Conservation (phyloP, 2,329 filamentous ascomycete species). For the Coccinonectria pachysandricola region DNA sequence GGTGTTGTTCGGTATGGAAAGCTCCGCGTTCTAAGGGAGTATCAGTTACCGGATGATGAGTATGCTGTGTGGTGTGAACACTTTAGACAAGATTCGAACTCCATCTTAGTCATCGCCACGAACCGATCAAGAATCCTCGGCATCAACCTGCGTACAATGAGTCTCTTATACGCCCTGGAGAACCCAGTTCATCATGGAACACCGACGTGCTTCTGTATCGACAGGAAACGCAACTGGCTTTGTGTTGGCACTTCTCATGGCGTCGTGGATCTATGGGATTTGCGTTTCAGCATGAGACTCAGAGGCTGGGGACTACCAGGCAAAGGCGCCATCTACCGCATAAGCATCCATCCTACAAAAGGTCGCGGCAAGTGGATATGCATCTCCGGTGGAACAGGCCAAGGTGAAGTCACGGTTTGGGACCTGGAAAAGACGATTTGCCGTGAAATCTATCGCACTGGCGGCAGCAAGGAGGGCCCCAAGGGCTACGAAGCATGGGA, state of each 20-base stretch:
- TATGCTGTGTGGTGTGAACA: conserved; percentile 87
- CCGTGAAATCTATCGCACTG: conserved; percentile 74
- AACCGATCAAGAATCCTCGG: conserved; percentile 75
- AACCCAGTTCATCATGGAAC: conserved; percentile 89
- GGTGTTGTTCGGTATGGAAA: conserved; percentile 65
- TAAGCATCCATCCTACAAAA: conserved; percentile 68
- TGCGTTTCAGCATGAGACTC: conserved; percentile 83
- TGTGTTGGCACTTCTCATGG: conserved; percentile 87
- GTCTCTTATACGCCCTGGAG: conserved; percentile 64
- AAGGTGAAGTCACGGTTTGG: conserved; percentile 90
- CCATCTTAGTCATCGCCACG: conserved; percentile 78
- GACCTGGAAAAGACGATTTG: conserved; percentile 86
- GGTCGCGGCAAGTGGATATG: conserved; percentile 78
- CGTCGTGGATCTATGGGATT: conserved; percentile 87
- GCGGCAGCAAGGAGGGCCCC: conserved; percentile 47
- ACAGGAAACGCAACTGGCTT: conserved; percentile 80
- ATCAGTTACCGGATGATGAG: conserved; percentile 64
- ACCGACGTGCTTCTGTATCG: conserved; percentile 83
- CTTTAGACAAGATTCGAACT: conserved; percentile 70
- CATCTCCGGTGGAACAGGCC: conserved; percentile 75
- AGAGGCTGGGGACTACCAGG: conserved; percentile 83
- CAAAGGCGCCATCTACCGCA: conserved; percentile 66
- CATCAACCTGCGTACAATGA: conserved; percentile 81
- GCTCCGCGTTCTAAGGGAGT: conserved; percentile 64
- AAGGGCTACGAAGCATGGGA: conserved; percentile 75